A percentile compares a stretch with the other conserved stretches of the same genome.
phyloP scores from a whole-genome alignment of 768 basidiomycete genomes.

The Clathrus columnatus region DNA sequence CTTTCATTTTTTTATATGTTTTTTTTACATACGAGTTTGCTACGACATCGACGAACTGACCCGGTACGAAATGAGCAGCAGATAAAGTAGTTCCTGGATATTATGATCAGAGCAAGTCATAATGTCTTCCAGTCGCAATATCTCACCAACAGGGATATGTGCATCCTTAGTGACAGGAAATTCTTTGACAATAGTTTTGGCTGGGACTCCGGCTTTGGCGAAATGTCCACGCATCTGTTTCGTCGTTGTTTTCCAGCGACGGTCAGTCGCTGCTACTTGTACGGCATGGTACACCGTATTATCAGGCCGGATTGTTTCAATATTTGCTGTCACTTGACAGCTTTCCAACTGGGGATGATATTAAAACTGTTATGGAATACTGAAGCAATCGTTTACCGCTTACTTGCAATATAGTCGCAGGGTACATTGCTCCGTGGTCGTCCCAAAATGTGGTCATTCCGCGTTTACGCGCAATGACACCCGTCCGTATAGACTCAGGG shows the following conservation, averaged over 20 bases:
- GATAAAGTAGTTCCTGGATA: constrained; percentile 74
- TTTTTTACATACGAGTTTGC: constrained; percentile 88
- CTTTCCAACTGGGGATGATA: constrained; percentile 55
- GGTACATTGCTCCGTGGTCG: constrained; percentile 75
- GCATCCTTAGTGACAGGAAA: constrained; percentile 87
- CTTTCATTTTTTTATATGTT: too few species aligned
- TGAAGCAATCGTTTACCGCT: constrained; percentile 15
- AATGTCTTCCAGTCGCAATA: not conserved
- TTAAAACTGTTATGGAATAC: constrained; percentile 12
- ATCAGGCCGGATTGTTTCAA: constrained; percentile 54
- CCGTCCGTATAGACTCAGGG: constrained; percentile 78
- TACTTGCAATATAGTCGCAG: constrained; percentile 93
- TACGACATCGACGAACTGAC: constrained; percentile 88
- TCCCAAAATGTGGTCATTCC: constrained; percentile 96
- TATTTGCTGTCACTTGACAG: constrained; percentile 81
- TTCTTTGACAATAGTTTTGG: constrained; percentile 81
- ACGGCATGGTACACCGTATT: constrained; percentile 82
- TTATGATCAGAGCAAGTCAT: too few species aligned
- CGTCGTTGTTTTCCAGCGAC: constrained; percentile 60
- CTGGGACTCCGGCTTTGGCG: constrained; percentile 64
- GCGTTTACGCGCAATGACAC: constrained; percentile 87
- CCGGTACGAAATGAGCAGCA: constrained; percentile 93
- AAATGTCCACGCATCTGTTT: constrained; percentile 87
- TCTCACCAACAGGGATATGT: constrained; percentile 77
- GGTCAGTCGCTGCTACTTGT: constrained; percentile 82